Percentiles rank a stretch among this genome's conserved stretches.
These are phyloP conservation scores for Xylariales sp. DNA, from an alignment of 2,329 filamentous ascomycete species.

Conservation along the genomic window DNA sequence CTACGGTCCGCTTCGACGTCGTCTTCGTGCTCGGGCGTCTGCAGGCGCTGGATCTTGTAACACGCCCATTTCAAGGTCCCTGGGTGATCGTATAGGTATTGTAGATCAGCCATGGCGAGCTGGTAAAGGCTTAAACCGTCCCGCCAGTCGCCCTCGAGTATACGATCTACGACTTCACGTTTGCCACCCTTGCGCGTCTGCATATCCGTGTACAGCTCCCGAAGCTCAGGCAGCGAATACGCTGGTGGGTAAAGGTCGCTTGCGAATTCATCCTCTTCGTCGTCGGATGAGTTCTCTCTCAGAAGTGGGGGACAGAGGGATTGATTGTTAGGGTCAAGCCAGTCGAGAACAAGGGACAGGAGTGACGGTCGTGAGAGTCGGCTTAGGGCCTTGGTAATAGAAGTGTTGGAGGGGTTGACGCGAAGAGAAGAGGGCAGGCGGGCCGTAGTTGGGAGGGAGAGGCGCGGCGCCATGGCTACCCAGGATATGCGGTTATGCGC, in stretches of 20 bases:
- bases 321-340: slow-evolving; percentile 77
- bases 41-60: slow-evolving; percentile 67
- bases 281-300: slow-evolving; percentile 55
- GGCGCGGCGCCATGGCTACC: slow-evolving; percentile 59
- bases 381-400: slow-evolving; percentile 73
- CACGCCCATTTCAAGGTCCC: slow-evolving; percentile 73
- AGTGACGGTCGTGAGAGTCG: slow-evolving; percentile 79
- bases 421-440: slow-evolving; percentile 78
- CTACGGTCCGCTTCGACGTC: slow-evolving; percentile 47
- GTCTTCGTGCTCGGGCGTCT: slow-evolving; percentile 54
- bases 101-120: slow-evolving; percentile 75
- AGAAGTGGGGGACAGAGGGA: slow-evolving; percentile 70
- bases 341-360: slow-evolving; percentile 77
- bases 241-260: slow-evolving; percentile 77
- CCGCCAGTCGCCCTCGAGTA: slow-evolving; percentile 76
- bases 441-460: slow-evolving; percentile 77
- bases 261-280: slow-evolving; percentile 66
- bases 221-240: slow-evolving; percentile 72
- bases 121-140: slow-evolving; percentile 73
- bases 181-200: slow-evolving; percentile 70
- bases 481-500: background rate
- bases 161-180: slow-evolving; percentile 71
- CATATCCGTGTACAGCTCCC: slow-evolving; percentile 71
- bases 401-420: slow-evolving; percentile 72
- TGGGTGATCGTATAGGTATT: slow-evolving; percentile 74